phyloP scores from a whole-genome alignment of 768 basidiomycete species.

The Chalciporus pseudorubinellus region DNA sequence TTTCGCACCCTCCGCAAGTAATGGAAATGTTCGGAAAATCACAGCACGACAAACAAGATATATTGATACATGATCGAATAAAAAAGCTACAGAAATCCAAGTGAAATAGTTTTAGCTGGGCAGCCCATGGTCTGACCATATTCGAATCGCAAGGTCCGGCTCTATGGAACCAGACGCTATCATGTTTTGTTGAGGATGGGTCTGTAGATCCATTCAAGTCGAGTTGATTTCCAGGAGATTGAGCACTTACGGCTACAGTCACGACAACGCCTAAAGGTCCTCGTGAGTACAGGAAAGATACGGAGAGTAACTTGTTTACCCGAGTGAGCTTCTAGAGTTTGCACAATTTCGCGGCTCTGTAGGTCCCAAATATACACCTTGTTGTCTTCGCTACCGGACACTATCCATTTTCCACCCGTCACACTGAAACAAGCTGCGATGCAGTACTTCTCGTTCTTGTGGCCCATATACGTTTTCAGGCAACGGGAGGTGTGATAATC shows the following conservation, averaged over 20 bases:
- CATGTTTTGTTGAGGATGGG: slow-evolving; percentile 82
- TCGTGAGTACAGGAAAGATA: slow-evolving; percentile 1
- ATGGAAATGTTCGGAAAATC: slow-evolving; percentile 1
- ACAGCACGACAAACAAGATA: slow-evolving; percentile 4
- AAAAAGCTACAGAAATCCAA: background rate
- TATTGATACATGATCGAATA: slow-evolving; percentile 6
- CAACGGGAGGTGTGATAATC: slow-evolving; percentile 90
- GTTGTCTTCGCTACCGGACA: slow-evolving; percentile 88
- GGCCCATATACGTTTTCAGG: slow-evolving; percentile 86
- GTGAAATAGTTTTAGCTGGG: slow-evolving; percentile 9
- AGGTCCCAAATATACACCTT: slow-evolving; percentile 91
- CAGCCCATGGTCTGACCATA: slow-evolving; percentile 66
- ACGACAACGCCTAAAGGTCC: slow-evolving; percentile 56
- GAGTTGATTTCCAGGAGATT: background rate
- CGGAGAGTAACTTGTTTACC: slow-evolving; percentile 38
- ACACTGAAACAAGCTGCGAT: slow-evolving; percentile 83
- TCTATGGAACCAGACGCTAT: slow-evolving; percentile 88
- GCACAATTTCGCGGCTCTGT: slow-evolving; percentile 82
- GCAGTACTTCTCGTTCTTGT: slow-evolving; percentile 80
- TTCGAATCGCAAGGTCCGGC: slow-evolving; percentile 73
- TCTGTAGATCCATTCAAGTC: slow-evolving; percentile 40
- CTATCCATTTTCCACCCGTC: slow-evolving; percentile 86
- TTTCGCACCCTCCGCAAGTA: slow-evolving; percentile 7
- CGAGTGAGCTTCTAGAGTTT: slow-evolving; percentile 72
- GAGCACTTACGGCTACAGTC: slow-evolving; percentile 71